Base-by-base conservation (phyloP, 495 filamentous ascomycete species). In the Podospora tetraspora region DNA sequence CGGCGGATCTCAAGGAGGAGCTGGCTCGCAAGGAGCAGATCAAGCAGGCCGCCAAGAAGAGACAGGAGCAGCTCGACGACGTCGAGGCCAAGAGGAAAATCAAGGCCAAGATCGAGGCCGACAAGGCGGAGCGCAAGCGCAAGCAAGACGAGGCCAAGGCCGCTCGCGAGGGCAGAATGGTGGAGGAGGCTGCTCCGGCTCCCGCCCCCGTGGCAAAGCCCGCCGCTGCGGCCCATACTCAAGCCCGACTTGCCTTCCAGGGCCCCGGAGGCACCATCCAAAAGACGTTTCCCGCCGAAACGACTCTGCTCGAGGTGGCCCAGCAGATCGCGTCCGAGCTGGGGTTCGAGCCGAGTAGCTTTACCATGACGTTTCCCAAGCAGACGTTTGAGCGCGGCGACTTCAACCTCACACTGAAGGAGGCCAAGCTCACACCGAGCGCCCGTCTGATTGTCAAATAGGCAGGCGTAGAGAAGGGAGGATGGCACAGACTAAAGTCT, bases 271-370 rank as follows among this genome's bases (percentile, higher is more conserved):
- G 92, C 19, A 92, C 88, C 62, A 77, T 97, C 34, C 86, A 90
- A 79, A 97, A 96, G 83, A 91, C 88, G 2, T 88, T 94, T 62
- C 87, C 92, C 0, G 92, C 89, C 7, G 90, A 92, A 22, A 96
- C 91, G 9, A 99, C 96, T 0, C 82, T 99, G 19, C 97, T 97
- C 73, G 96, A 99, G 79, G 93, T 99, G 30, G 93, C 90, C 9
- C 86, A 90, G 63, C 83, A 87, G 68, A 75, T 98, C 37, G 83
- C 85, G 73, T 70, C 85, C 67, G 89, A 93, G 66, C 86, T 84
- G 7, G 79, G 79, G 12, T 64, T 70, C 12, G 75, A 84, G 11
- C 90, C 95, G 21, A 83, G 80, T 43, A 92, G 86, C 68, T 97
- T 99, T 75, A 86, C 88, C 7, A 90, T 89, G 75, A 97, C 87